Conservation (phyloP, 306 rosid genomes). For the Rubus idaeus region DNA sequence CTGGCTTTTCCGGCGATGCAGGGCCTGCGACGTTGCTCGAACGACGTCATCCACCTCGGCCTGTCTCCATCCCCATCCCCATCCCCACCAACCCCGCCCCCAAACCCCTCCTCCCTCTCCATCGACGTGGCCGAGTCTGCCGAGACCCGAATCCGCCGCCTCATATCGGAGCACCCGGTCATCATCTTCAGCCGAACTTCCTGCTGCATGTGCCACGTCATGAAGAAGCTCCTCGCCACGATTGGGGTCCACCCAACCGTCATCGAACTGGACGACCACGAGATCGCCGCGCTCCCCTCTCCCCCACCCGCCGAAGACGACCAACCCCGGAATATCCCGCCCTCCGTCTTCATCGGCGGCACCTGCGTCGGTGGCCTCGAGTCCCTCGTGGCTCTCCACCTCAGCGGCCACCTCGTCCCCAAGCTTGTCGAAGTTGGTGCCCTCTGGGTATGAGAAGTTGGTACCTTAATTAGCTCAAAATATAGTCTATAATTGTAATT, state of each 20-base stretch:
- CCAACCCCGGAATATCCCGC: constrained; percentile 36
- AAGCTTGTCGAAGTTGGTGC: constrained; percentile 88
- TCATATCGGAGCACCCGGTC: constrained; percentile 91
- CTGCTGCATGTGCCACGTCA: constrained; percentile 99
- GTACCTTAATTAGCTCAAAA: neutral
- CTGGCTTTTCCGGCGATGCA: constrained; percentile 52
- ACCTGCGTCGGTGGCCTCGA: constrained; percentile 75
- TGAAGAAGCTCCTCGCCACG: constrained; percentile 89
- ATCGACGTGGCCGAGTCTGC: constrained; percentile 84
- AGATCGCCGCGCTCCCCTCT: constrained; percentile 72
- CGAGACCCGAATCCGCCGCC: constrained; percentile 75
- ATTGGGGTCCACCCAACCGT: constrained; percentile 94
- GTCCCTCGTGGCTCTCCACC: constrained; percentile 94
- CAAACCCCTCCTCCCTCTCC: constrained; percentile 54
- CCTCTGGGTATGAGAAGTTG: constrained; percentile 58
- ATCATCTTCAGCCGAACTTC: constrained; percentile 83
- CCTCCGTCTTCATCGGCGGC: constrained; percentile 86
- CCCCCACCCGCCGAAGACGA: constrained; percentile 9
- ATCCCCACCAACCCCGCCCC: constrained; percentile 1
- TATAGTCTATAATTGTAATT: neutral
- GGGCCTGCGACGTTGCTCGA: constrained; percentile 62
- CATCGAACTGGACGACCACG: constrained; percentile 86
- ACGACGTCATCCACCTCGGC: constrained; percentile 67
- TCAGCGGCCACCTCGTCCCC: constrained; percentile 89
- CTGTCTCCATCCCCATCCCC: constrained; percentile 28